Evolutionary conservation across 805 yeast genomes (phyloP), one percentile per base, ranked within the genome.

Genomic region (Pichia nakasei): DNA sequence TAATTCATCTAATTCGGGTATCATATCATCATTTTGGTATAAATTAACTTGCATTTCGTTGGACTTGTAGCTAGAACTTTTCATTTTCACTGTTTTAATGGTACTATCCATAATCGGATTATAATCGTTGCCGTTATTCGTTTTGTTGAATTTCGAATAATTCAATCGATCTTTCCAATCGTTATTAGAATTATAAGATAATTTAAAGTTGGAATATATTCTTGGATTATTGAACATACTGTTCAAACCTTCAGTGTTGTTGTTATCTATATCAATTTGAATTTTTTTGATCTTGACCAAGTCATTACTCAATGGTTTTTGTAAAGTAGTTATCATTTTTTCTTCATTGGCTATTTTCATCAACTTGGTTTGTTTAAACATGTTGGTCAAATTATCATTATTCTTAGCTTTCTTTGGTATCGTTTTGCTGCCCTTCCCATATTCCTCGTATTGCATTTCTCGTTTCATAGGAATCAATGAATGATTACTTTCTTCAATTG

Each of bases 101-200:
- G 55, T 48, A 29, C 53, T 49, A 43, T 52, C 55, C 38, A 49
- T 43, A 9, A 53, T 44, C 13, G 55, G 51, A 40, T 53, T 53
- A 29, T 41, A 36, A 6, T 40, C 22, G 3, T 17, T 12, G 4
- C 43, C 39, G 13, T 43, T 42, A 4, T 47, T 35, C 18, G 37
- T n/a, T 38, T 53, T 54, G 12, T 21, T 21, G 33, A 54, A 54
- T 33, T 35, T 46, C 1, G 55, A 51, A 32, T 41, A 54, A 24
- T 54, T 52, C 2, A 43, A 33, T 22, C 56, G 41, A 34, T 51
- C 47, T 5, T 38, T 29, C 57, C 57, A 54, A 13, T 39, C 39
- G 9, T 53, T 48, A 21, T 50, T 43, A 34, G 41, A n/a, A 5
- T 29, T 19, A n/a, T 35, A 34, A 6, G 35, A 19, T 39, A 41